These are phyloP conservation scores for Orbilia ellipsospora DNA, from an alignment of 2,329 filamentous ascomycete species.

Conservation along the genomic window DNA sequence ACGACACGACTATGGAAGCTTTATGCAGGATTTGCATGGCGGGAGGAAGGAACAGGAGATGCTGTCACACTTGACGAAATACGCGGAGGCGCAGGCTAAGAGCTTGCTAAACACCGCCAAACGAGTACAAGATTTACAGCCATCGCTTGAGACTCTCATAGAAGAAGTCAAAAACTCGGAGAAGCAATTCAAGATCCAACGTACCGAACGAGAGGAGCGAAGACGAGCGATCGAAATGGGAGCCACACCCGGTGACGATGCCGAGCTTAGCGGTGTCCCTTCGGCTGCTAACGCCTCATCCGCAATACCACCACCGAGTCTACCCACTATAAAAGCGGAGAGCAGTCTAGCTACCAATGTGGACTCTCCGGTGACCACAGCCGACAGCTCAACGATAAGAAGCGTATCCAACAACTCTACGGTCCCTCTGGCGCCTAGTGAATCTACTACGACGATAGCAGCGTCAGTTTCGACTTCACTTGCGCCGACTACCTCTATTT, in stretches of 20 bases:
- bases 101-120: constrained; percentile 84
- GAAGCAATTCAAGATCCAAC: constrained; percentile 95
- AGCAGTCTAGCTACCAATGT: constrained; percentile 16
- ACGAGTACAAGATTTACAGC: constrained; percentile 85
- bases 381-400: constrained; percentile 65
- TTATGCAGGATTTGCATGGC: constrained; percentile 98
- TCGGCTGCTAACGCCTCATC: constrained; percentile 30
- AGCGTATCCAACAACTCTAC: constrained; percentile 53
- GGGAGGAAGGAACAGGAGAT: constrained; percentile 99
- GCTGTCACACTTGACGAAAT: constrained; percentile 90
- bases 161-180: constrained; percentile 91
- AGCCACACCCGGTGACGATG: constrained; percentile 77
- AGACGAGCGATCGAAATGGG: constrained; percentile 88
- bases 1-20: constrained; percentile 97
- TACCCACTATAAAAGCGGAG: constrained; percentile 55
- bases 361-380: constrained; percentile 18
- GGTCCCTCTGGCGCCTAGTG: constrained; percentile 44
- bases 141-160: constrained; percentile 87
- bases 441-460: constrained; percentile 55
- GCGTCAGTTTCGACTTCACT: constrained; percentile 54
- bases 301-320: constrained; percentile 53
- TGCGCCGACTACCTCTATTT: constrained; percentile 63
- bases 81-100: constrained; percentile 87
- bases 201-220: constrained; percentile 96
- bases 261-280: constrained; percentile 69